phyloP scores from a whole-genome alignment of 2,329 filamentous ascomycete genomes.

The Ilyonectria destructans region DNA sequence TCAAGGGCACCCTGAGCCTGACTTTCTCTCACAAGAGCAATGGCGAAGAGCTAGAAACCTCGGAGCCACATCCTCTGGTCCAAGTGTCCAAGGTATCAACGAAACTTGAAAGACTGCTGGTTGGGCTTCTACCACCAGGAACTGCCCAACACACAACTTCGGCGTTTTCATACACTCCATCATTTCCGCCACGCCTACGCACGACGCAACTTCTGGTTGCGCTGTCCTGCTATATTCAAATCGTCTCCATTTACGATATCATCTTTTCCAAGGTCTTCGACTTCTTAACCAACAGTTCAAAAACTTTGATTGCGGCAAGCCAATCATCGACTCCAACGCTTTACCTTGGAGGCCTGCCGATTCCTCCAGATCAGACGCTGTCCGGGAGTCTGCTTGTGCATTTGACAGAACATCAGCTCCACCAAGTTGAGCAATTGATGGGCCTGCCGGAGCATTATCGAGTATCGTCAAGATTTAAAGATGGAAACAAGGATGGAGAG shows the following conservation, averaged over 20 bases:
- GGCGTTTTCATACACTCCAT: slow-evolving; percentile 18
- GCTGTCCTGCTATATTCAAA: slow-evolving; percentile 27
- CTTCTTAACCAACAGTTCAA: slow-evolving; percentile 7
- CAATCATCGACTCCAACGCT: no score
- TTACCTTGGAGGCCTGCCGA: neutral
- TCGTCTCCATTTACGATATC: slow-evolving; percentile 28
- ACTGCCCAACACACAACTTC: slow-evolving; percentile 12
- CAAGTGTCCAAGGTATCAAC: slow-evolving; percentile 21
- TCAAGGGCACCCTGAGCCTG: neutral
- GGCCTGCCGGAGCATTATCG: slow-evolving; percentile 19
- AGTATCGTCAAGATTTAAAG: slow-evolving; percentile 24
- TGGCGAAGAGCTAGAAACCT: slow-evolving; percentile 13
- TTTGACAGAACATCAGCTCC: slow-evolving; percentile 23
- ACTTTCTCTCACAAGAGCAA: slow-evolving; percentile 11
- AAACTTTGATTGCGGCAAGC: neutral
- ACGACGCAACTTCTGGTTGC: slow-evolving; percentile 25
- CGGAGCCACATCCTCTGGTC: slow-evolving; percentile 19
- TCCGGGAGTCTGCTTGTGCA: slow-evolving; percentile 26
- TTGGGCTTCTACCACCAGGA: slow-evolving; percentile 4
- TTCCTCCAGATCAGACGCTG: slow-evolving; percentile 15
- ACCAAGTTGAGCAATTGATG: slow-evolving; percentile 26
- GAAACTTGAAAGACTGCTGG: slow-evolving; percentile 20
- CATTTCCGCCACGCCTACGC: slow-evolving; percentile 13
- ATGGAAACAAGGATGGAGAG: slow-evolving; percentile 20
- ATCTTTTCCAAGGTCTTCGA: slow-evolving; percentile 25